Evolutionary conservation across 2,329 filamentous ascomycete genomes (phyloP), one percentile per base, ranked within the genome.

Genomic region (Epichloe gansuensis): DNA sequence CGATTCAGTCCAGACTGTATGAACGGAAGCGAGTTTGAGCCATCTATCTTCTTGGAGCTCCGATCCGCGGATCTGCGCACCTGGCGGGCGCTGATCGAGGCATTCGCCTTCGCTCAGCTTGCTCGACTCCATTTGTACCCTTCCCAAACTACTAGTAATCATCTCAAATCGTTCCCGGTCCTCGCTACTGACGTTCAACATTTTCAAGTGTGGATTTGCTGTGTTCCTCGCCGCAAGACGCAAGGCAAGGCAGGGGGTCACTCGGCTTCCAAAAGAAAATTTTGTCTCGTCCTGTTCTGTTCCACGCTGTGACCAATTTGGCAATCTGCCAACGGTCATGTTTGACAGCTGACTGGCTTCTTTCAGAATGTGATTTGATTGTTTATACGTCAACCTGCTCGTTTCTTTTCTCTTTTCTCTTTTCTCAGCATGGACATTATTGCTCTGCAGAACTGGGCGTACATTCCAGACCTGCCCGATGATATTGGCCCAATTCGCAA

Each of bases 401-500:
- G 17, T 46, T 25, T 13, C 12, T n/a, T 8, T n/a, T 21, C 39
- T n/a, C 13, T 2, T 6, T 23, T 15, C 4, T 46, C n/a, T 43
- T 41, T 9, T 49, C 17, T 21, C 45, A 43, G 13, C 43, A 69
- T 69, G 67, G 68, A 70, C 52, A 58, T 70, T 46, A 57, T 68
- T 48, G 63, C 67, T 53, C 43, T 61, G 21, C 64, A 65, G 54
- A 59, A 59, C 51, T 71, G 69, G 69, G 63, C 64, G 50, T 71
- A 68, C 47, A 57, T 68, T 25, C 61, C 66, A 31, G 65, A 65
- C 15, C 62, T 68, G 38, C 71, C 71, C 9, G 56, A 65, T 41
- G 66, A 69, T 48, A 67, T 69, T 51, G 65, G 62, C 28, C 63
- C 67, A 13, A 62, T 67, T 35, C 64, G 64, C 51, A 61, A 66